These are phyloP conservation scores for Neurospora terricola DNA, from an alignment of 495 filamentous ascomycete genomes.

Conservation along the genomic window DNA sequence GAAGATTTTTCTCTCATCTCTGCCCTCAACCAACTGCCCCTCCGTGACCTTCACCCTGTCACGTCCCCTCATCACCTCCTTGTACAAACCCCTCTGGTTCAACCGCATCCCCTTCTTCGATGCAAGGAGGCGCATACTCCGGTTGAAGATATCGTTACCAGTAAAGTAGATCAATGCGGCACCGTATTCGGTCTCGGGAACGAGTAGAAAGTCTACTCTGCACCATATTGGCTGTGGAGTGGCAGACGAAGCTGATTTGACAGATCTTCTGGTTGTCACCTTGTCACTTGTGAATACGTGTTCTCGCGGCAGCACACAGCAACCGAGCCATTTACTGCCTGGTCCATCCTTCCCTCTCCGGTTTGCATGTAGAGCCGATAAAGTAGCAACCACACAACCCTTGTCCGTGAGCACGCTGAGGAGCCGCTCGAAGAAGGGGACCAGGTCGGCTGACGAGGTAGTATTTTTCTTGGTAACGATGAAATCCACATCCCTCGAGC, in stretches of 20 bases:
- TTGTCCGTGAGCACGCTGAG: conserved; percentile 48
- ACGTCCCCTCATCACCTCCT: conserved; percentile 56
- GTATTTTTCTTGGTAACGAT: conserved; percentile 68
- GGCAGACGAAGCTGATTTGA: background rate
- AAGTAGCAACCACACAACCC: conserved; percentile 47
- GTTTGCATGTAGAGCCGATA: conserved; percentile 28
- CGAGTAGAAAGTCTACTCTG: conserved; percentile 79
- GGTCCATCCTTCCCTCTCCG: conserved; percentile 18
- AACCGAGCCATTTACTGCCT: conserved; percentile 80
- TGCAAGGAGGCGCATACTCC: conserved; percentile 74
- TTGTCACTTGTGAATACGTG: background rate
- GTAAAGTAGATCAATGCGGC: conserved; percentile 94
- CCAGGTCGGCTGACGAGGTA: conserved; percentile 46
- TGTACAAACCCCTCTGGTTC: conserved; percentile 77
- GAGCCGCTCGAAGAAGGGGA: conserved; percentile 55
- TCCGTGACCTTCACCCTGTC: conserved; percentile 56
- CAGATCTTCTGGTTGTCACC: conserved; percentile 1
- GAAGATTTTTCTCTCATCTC: conserved; percentile 77
- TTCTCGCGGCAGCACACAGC: conserved; percentile 51
- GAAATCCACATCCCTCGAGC: conserved; percentile 76
- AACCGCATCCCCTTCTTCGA: conserved; percentile 76
- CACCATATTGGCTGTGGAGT: conserved; percentile 48
- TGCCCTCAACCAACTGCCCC: conserved; percentile 64
- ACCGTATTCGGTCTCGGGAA: conserved; percentile 70
- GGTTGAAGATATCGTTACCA: conserved; percentile 93